These are phyloP conservation scores for Fraxinus angustifolia DNA, from an alignment of 305 asterid species.

Conservation along the genomic window DNA sequence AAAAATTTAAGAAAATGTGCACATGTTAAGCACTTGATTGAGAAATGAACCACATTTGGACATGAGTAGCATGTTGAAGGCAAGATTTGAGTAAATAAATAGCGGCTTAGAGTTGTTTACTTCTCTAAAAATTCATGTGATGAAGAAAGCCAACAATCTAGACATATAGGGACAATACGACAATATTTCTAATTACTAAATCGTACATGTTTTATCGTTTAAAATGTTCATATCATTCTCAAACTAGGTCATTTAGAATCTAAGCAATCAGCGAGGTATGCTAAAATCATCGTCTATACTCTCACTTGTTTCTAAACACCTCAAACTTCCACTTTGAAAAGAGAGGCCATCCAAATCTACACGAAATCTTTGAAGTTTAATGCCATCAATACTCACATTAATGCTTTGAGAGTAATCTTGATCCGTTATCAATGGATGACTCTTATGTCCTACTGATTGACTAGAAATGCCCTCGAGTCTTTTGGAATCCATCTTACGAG, in stretches of 20 bases:
- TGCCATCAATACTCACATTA: constrained; percentile 46
- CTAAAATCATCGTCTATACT: constrained; percentile 36
- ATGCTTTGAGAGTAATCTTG: constrained; percentile 35
- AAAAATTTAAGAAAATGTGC: not conserved
- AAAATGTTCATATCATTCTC: not conserved
- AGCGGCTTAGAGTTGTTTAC: not conserved
- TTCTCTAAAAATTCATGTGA: not conserved
- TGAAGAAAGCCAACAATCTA: not conserved
- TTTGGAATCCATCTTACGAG: not conserved
- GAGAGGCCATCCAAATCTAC: constrained; percentile 49
- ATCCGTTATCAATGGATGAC: not conserved
- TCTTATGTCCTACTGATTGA: constrained; percentile 11
- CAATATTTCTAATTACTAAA: not conserved
- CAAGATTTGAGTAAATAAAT: not conserved
- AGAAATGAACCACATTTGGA: not conserved
- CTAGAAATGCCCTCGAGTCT: not conserved
- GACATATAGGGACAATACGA: not conserved
- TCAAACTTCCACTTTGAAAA: constrained; percentile 55
- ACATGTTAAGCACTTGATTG: not conserved
- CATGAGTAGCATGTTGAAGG: not conserved
- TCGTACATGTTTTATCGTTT: not conserved
- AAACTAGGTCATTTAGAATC: not conserved
- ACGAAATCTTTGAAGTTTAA: constrained; percentile 58
- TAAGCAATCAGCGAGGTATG: not conserved
- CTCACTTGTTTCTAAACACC: constrained; percentile 52